A percentile compares a stretch with the other conserved stretches of the same genome.
Evolutionary conservation across 495 filamentous ascomycete species (phyloP).

Genomic region (Entonaema liquescens): DNA sequence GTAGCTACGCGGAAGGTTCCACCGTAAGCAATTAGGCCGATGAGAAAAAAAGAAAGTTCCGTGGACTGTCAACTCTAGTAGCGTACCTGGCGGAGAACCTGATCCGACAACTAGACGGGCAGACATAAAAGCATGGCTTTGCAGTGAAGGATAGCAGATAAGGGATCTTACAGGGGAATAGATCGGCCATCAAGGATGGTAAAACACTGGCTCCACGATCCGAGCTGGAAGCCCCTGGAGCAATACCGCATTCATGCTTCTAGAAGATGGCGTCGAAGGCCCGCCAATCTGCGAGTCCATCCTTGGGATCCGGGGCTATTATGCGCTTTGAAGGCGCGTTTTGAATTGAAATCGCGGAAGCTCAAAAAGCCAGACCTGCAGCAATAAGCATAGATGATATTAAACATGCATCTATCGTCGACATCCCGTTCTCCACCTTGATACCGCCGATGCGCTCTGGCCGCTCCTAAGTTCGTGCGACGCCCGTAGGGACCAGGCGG

Average conservation of each 20-base stretch:
- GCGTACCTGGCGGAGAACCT: background rate
- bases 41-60: conserved; percentile 4
- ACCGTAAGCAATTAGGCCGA: background rate
- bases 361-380: background rate
- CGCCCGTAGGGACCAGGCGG: background rate
- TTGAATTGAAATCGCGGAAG: conserved; percentile 17
- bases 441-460: conserved; percentile 24
- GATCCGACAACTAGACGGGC: conserved; percentile 4
- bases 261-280: conserved; percentile 37
- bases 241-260: conserved; percentile 17
- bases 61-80: background rate
- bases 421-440: conserved; percentile 24
- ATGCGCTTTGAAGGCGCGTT: conserved; percentile 25
- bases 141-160: conserved; percentile 18
- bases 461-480: conserved; percentile 25
- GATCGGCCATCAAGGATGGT: conserved; percentile 36
- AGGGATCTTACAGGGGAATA: conserved; percentile 12
- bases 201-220: conserved; percentile 38
- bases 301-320: conserved; percentile 25
- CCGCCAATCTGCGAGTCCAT: conserved; percentile 14
- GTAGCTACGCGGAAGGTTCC: background rate
- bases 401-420: background rate
- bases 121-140: conserved; percentile 14
- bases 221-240: conserved; percentile 26
- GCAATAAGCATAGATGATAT: conserved; percentile 5